phyloP scores from a whole-genome alignment of 2,329 filamentous ascomycete species.

The Aspergillus vadensis region DNA sequence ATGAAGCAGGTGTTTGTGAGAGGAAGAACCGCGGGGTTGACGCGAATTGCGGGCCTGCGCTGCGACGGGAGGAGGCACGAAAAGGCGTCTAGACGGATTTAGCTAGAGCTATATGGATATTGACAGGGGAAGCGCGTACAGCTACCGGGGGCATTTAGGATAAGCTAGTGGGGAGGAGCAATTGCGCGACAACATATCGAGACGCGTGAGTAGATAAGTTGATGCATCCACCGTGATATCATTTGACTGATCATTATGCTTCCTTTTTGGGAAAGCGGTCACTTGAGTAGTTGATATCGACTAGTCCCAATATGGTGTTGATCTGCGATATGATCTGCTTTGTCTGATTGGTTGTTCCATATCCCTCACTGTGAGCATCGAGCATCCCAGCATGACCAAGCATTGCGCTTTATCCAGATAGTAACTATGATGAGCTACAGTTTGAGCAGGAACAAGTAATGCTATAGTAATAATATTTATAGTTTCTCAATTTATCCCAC shows the following conservation, averaged over 20 bases:
- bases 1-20: slow-evolving; percentile 24
- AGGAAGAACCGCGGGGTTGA: slow-evolving; percentile 37
- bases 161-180: not conserved
- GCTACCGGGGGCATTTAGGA: slow-evolving; percentile 21
- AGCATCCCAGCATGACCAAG: not conserved
- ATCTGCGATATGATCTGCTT: not conserved
- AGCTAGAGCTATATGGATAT: not conserved
- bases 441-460: not conserved
- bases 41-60: slow-evolving; percentile 34
- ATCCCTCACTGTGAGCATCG: not conserved
- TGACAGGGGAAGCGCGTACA: slow-evolving; percentile 8
- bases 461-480: not conserved
- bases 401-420: not conserved
- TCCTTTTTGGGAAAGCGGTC: not conserved
- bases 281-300: not conserved
- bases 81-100: slow-evolving; percentile 28
- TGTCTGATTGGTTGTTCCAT: not conserved
- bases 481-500: not conserved
- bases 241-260: not conserved
- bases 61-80: slow-evolving; percentile 29
- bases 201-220: slow-evolving; percentile 6
- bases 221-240: slow-evolving; percentile 4
- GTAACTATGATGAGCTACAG: not conserved
- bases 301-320: not conserved
- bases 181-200: slow-evolving; percentile 1